Evolutionary conservation across 192 early-diverging fungal species (phyloP).

Genomic region (Entrophospora sp.): DNA sequence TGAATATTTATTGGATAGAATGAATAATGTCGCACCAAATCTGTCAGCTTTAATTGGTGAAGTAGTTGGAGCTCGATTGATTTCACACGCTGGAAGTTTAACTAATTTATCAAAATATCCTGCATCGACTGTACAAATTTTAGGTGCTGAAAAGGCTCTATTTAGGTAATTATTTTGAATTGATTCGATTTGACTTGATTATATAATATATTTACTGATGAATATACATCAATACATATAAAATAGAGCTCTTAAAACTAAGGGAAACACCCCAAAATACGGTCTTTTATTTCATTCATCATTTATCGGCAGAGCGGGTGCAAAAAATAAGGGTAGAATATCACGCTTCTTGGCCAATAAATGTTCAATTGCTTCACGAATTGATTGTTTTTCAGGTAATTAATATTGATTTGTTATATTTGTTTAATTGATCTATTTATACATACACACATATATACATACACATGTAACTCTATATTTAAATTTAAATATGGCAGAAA

Average conservation of each 20-base stretch:
- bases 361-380: conserved; percentile 90
- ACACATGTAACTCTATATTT: background rate
- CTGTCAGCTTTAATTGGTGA: conserved; percentile 92
- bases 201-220: background rate
- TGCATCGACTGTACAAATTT: conserved; percentile 94
- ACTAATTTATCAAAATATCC: conserved; percentile 96
- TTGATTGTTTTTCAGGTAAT: conserved; percentile 84
- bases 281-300: conserved; percentile 96
- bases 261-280: conserved; percentile 96
- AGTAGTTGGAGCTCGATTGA: conserved; percentile 92
- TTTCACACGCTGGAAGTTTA: conserved; percentile 93
- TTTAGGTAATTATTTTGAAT: conserved; percentile 51
- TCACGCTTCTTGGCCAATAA: conserved; percentile 99
- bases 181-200: no score
- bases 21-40: conserved; percentile 95
- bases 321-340: conserved; percentile 95
- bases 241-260: conserved; percentile 80
- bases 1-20: conserved; percentile 88
- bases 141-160: conserved; percentile 97
- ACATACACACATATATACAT: background rate
- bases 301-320: conserved; percentile 87
- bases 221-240: background rate
- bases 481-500: conserved; percentile 31
- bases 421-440: background rate
- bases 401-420: background rate